Conservation (phyloP, 2,329 filamentous ascomycete species). For the Apiospora koreana region DNA sequence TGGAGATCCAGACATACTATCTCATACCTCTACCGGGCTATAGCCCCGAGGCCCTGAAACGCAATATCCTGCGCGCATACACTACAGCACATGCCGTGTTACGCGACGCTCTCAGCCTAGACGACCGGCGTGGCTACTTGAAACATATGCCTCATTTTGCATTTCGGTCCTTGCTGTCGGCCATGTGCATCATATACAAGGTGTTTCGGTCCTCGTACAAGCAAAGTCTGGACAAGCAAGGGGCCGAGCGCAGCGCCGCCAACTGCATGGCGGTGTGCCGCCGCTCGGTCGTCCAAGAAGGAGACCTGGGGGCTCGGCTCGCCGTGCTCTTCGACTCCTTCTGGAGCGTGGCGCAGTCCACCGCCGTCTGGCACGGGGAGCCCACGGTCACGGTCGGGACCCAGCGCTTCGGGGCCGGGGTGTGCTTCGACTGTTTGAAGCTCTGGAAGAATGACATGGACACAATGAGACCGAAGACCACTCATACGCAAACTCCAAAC, state of each 20-base stretch:
- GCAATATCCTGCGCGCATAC: constrained; percentile 48
- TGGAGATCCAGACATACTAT: constrained; percentile 57
- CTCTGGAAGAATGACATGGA: constrained; percentile 41
- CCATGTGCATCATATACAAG: constrained; percentile 46
- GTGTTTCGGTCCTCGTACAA: constrained; percentile 47
- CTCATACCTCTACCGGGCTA: constrained; percentile 45
- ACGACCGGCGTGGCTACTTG: constrained; percentile 39
- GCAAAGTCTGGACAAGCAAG: constrained; percentile 26
- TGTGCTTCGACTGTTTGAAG: constrained; percentile 51
- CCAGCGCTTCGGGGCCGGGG: constrained; percentile 48
- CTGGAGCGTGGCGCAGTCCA: constrained; percentile 39
- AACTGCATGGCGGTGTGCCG: constrained; percentile 39
- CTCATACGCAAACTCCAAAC: background rate
- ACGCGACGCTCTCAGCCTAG: constrained; percentile 43
- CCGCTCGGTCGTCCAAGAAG: constrained; percentile 48
- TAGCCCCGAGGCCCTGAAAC: constrained; percentile 40
- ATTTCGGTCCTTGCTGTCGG: constrained; percentile 47
- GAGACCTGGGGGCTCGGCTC: constrained; percentile 48
- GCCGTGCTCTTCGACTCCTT: constrained; percentile 48
- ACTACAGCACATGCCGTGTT: constrained; percentile 49
- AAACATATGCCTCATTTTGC: constrained; percentile 51
- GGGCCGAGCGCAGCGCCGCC: constrained; percentile 24
- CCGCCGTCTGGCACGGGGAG: constrained; percentile 38
- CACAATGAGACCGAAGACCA: constrained; percentile 11
- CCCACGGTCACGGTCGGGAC: constrained; percentile 41